Conservation (phyloP, 2,329 filamentous ascomycete genomes). For the Ophiosphaerella herpotricha region DNA sequence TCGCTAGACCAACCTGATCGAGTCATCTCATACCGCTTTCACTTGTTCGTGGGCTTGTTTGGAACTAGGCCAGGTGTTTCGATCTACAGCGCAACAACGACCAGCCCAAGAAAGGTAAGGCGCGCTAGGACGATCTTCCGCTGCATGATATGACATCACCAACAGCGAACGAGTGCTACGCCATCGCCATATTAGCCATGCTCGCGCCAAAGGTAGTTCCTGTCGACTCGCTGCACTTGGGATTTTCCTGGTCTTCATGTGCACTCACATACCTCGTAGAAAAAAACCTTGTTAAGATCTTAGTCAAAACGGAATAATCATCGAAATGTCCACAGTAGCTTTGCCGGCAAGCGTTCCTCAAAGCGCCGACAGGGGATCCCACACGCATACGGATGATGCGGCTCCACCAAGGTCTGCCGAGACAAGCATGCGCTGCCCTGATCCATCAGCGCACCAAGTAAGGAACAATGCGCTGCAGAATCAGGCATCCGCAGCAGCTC, state of each 20-base stretch:
- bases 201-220: neutral
- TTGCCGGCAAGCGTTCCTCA: slow-evolving; percentile 26
- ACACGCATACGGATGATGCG: slow-evolving; percentile 21
- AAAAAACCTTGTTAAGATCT: no score
- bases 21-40: slow-evolving; percentile 1
- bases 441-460: slow-evolving; percentile 50
- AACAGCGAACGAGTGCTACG: neutral
- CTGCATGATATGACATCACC: slow-evolving; percentile 5
- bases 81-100: slow-evolving; percentile 4
- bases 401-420: slow-evolving; percentile 26
- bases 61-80: neutral
- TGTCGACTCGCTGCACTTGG: neutral
- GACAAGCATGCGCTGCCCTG: slow-evolving; percentile 42
- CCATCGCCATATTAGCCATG: slow-evolving; percentile 6
- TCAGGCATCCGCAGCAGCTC: slow-evolving; percentile 64
- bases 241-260: no score
- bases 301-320: neutral
- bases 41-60: neutral
- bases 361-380: slow-evolving; percentile 24
- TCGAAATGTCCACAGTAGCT: slow-evolving; percentile 33
- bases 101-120: slow-evolving; percentile 2
- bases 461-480: slow-evolving; percentile 48
- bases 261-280: neutral
- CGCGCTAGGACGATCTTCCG: neutral
- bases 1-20: neutral